phyloP scores from a whole-genome alignment of 2,329 filamentous ascomycete genomes.

The Pestalotiopsis sp. region DNA sequence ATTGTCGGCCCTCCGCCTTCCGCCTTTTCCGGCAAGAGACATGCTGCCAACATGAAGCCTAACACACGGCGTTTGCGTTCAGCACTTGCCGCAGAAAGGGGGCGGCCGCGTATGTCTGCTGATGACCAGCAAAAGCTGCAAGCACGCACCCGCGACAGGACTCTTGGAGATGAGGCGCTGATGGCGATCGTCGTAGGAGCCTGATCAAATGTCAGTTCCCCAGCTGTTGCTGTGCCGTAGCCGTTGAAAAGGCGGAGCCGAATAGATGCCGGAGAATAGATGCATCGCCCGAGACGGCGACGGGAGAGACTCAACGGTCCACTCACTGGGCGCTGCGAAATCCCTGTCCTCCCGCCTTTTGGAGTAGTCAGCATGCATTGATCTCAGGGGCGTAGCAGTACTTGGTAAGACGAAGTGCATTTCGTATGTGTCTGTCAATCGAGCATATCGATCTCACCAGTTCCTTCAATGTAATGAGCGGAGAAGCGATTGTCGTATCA shows the following conservation, averaged over 20 bases:
- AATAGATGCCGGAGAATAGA: background rate
- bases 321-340: background rate
- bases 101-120: background rate
- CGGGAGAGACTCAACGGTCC: background rate
- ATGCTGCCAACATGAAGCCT: background rate
- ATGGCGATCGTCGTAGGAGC: background rate
- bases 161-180: background rate
- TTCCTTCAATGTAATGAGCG: background rate
- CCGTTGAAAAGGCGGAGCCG: conserved; percentile 2
- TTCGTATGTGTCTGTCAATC: background rate
- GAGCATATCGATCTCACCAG: background rate
- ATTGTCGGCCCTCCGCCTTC: background rate
- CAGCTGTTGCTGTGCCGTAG: background rate
- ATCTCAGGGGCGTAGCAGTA: background rate
- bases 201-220: background rate
- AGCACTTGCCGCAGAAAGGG: background rate
- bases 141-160: background rate
- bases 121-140: background rate
- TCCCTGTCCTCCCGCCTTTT: background rate
- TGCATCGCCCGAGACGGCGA: background rate
- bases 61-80: background rate
- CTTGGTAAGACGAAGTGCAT: background rate
- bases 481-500: background rate
- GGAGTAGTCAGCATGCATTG: background rate
- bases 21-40: background rate